Percentiles rank a stretch among this genome's conserved stretches.
phyloP scores from a whole-genome alignment of 139 green algal genomes.

The Chlorella sp. region DNA sequence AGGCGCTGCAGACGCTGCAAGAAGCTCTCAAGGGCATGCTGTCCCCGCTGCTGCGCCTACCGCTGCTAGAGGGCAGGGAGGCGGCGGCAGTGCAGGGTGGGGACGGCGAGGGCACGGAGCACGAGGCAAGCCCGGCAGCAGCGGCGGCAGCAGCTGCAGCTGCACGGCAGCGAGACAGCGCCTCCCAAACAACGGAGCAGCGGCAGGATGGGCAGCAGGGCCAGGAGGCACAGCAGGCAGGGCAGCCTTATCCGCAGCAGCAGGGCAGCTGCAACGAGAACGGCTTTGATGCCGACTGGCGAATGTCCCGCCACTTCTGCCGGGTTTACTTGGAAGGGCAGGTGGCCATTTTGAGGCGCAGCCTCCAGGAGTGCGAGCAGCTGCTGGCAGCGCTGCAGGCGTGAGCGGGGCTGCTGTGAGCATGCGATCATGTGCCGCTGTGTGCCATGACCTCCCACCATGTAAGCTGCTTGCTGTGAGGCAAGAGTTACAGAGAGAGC shows the following conservation, averaged over 20 bases:
- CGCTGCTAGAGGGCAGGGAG: not conserved
- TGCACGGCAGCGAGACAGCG: not conserved
- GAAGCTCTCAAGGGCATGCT: constrained; percentile 32
- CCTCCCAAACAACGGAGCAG: too few species aligned
- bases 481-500: too few species aligned
- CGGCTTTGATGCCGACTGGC: constrained; percentile 39
- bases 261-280: constrained; percentile 34
- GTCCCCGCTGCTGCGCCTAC: constrained; percentile 7
- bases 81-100: not conserved
- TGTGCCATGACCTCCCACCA: too few species aligned
- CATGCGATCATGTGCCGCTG: too few species aligned
- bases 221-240: not conserved
- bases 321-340: constrained; percentile 37
- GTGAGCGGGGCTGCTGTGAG: too few species aligned
- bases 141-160: not conserved
- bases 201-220: not conserved
- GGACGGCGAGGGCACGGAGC: not conserved
- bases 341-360: constrained; percentile 21
- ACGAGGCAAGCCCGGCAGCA: not conserved
- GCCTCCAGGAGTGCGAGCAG: constrained; percentile 14
- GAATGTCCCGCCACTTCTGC: constrained; percentile 27
- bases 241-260: not conserved
- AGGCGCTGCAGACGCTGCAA: constrained; percentile 37
- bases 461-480: too few species aligned
- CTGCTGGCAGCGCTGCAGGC: too few species aligned